Percentiles rank a stretch among this genome's conserved stretches.
Conservation (phyloP, 768 basidiomycete species). For the Leccinum olivaceopallidum region DNA sequence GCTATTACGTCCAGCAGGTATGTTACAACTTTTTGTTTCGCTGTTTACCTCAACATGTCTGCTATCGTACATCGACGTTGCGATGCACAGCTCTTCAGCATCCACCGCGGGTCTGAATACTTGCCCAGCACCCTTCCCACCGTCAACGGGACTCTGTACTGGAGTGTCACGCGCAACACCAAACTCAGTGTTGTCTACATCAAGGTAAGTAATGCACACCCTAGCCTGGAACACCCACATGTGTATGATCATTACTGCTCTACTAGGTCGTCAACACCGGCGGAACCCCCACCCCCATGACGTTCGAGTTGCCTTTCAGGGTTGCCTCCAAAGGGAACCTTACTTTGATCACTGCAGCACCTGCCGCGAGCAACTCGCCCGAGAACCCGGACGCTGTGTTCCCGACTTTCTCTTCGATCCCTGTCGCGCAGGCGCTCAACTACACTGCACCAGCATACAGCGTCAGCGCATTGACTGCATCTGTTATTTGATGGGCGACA, state of each 20-base stretch:
- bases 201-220: slow-evolving; percentile 42
- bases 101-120: slow-evolving; percentile 60
- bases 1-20: slow-evolving; percentile 35
- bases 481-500: background rate
- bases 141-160: slow-evolving; percentile 50
- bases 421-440: slow-evolving; percentile 40
- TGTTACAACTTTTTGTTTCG: background rate
- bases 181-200: slow-evolving; percentile 43
- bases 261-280: slow-evolving; percentile 55
- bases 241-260: background rate
- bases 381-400: background rate
- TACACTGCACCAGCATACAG: slow-evolving; percentile 52
- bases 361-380: background rate
- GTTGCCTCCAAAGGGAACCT: slow-evolving; percentile 34
- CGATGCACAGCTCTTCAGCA: slow-evolving; percentile 52
- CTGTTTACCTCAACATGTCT: background rate
- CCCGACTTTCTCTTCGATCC: background rate
- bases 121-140: slow-evolving; percentile 59
- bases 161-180: slow-evolving; percentile 49
- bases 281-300: slow-evolving; percentile 38
- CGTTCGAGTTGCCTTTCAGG: slow-evolving; percentile 53
- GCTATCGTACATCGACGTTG: background rate
- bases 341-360: background rate
- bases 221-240: background rate
- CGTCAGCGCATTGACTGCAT: slow-evolving; percentile 30